A percentile compares a stretch with the other conserved stretches of the same genome.
phyloP scores from a whole-genome alignment of 2,329 filamentous ascomycete species.

The Pyrenophora graminea region DNA sequence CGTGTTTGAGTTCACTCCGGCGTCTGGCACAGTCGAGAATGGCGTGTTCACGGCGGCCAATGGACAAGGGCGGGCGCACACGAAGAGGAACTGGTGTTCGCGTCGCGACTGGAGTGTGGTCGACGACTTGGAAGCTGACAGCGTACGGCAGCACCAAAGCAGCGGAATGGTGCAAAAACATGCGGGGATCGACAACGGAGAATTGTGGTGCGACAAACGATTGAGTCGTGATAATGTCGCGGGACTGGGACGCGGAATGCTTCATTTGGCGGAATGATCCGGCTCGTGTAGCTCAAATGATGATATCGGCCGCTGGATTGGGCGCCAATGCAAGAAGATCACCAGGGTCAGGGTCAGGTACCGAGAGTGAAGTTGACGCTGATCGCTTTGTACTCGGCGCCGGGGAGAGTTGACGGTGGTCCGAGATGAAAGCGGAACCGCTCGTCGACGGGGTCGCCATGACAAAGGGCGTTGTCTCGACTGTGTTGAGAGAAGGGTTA shows the following conservation, averaged over 20 bases:
- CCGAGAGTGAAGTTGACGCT: conserved; percentile 25
- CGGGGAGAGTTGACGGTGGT: conserved; percentile 16
- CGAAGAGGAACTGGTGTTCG: conserved; percentile 3
- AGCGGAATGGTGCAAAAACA: conserved; percentile 19
- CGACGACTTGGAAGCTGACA: not conserved
- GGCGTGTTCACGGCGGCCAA: not conserved
- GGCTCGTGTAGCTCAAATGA: conserved; percentile 10
- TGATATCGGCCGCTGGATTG: conserved; percentile 12
- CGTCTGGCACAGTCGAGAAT: too few relatives aligned
- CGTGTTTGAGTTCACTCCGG: too few relatives aligned
- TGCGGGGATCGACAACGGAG: conserved; percentile 19
- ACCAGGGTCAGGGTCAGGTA: conserved; percentile 20
- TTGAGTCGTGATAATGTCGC: conserved; percentile 15
- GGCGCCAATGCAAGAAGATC: conserved; percentile 24
- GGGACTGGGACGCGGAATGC: conserved; percentile 11
- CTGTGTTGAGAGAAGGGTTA: conserved; percentile 8
- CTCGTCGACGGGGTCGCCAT: conserved; percentile 19
- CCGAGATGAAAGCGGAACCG: conserved; percentile 11
- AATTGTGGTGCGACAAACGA: conserved; percentile 25
- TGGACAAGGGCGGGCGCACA: not conserved
- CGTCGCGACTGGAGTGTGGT: not conserved
- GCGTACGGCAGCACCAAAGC: conserved; percentile 21
- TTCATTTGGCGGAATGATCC: conserved; percentile 3
- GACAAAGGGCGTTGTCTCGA: conserved; percentile 15
- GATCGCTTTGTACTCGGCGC: conserved; percentile 27